Evolutionary conservation across 805 yeast species (phyloP), one percentile per base, ranked within the genome.

Genomic region (Cyberlindnera galapagoensis): DNA sequence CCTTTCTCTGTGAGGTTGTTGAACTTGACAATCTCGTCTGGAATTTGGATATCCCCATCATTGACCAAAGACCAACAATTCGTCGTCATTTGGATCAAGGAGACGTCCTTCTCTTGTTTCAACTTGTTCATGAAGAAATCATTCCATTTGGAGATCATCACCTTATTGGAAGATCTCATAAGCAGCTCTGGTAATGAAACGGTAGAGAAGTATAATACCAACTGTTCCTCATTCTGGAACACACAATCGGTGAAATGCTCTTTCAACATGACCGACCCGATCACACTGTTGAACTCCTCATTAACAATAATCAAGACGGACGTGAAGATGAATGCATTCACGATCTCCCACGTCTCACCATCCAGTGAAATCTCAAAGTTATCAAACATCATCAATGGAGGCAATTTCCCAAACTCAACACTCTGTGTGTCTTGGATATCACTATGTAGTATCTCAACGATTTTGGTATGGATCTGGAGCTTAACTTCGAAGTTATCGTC

Each of bases 61-160:
- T 60, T 51, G 7, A 71, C 45, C 8, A 67, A 40, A 8, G 48
- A 49, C 76, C 80, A 70, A 1, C 67, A 66, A 40, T 67, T 75
- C 1, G 68, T 59, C 1, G 80, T 67, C 39, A 74, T 51, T 44
- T 72, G 74, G 20, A 59, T 57, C 17, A 72, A 41, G 5, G 70
- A 61, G 7, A 59, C 32, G 12, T 14, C 34, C 22, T 24, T 35
- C 7, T 20, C 30, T 10, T 34, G 33, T 11, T 28, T 36, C 8
- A 38, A 19, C n/a, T 37, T 39, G 20, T 27, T 35, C 0, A 33
- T 31, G 18, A 46, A 43, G 31, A 39, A 57, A 34, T 54, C 59
- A 21, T 59, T 56, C 70, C 76, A 71, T 48, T 69, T 69, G 6
- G 56, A 40, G 1, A 59, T 43, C 1, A 67, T 39, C 10, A 62